Evolutionary conservation across 768 basidiomycete species (phyloP).

Genomic region (Hericium alpestre): DNA sequence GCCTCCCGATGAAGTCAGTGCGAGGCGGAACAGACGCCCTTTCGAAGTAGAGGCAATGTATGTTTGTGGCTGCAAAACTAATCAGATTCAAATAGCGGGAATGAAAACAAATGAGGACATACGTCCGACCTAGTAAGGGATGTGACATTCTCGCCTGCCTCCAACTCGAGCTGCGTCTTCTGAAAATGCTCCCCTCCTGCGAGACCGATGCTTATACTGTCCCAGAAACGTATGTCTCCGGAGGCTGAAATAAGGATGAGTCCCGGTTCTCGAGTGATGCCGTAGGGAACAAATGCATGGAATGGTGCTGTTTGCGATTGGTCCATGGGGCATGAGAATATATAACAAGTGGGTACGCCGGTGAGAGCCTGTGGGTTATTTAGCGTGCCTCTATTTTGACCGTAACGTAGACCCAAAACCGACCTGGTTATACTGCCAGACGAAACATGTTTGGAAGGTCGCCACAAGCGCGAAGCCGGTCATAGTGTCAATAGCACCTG

Average conservation of each 20-base stretch:
- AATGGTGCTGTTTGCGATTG: constrained; percentile 43
- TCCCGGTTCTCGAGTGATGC: constrained; percentile 69
- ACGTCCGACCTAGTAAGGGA: constrained; percentile 59
- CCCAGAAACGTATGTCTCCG: constrained; percentile 80
- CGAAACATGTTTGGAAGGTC: constrained; percentile 65
- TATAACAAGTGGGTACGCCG: constrained; percentile 73
- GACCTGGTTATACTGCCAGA: constrained; percentile 74
- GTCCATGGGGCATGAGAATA: constrained; percentile 57
- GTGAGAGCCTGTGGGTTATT: constrained; percentile 36
- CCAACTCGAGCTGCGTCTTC: constrained; percentile 37
- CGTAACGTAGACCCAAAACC: constrained; percentile 2
- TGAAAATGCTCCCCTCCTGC: constrained; percentile 67
- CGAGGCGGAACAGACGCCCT: constrained; percentile 56
- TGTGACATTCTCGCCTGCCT: constrained; percentile 49
- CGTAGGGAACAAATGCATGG: constrained; percentile 53
- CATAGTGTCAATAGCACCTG: constrained; percentile 57
- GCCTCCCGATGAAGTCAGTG: constrained; percentile 56
- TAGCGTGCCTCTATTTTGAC: neutral
- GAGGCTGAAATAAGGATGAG: constrained; percentile 64
- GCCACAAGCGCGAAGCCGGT: constrained; percentile 70
- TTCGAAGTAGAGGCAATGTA: constrained; percentile 60
- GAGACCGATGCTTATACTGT: constrained; percentile 73
- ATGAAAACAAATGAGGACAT: constrained; percentile 17
- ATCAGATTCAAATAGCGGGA: constrained; percentile 2
- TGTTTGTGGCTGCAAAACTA: constrained; percentile 39